phyloP scores from a whole-genome alignment of 2,329 filamentous ascomycete species.

The Microsporum canis region DNA sequence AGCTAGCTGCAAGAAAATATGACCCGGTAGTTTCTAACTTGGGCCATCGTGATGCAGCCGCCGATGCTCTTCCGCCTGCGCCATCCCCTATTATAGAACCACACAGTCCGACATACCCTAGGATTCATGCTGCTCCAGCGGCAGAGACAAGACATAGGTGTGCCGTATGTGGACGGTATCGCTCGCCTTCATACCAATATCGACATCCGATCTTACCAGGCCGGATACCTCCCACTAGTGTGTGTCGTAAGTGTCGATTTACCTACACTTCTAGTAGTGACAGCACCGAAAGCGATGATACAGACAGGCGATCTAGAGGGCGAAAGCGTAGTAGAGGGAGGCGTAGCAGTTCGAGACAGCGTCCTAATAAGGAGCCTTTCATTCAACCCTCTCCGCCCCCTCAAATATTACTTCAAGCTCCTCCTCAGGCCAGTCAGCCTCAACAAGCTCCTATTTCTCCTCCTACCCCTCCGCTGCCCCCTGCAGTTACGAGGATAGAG shows the following conservation, averaged over 20 bases:
- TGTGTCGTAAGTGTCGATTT: conserved; percentile 11
- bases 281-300: background rate
- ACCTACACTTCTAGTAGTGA: conserved; percentile 8
- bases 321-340: background rate
- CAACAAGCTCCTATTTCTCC: background rate
- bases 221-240: background rate
- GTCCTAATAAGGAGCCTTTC: background rate
- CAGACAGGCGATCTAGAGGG: background rate
- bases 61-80: background rate
- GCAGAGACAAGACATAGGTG: conserved; percentile 11
- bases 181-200: conserved; percentile 10
- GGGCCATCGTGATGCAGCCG: background rate
- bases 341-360: background rate
- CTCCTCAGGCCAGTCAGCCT: background rate
- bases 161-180: conserved; percentile 11
- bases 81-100: background rate
- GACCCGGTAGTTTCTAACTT: background rate
- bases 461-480: background rate
- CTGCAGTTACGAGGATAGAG: background rate
- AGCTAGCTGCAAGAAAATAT: background rate
- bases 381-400: background rate
- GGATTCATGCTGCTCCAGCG: background rate
- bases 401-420: background rate
- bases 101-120: background rate
- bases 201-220: conserved; percentile 7